Base-by-base conservation (phyloP, 495 filamentous ascomycete species). In the Aspergillus kassunensis region DNA sequence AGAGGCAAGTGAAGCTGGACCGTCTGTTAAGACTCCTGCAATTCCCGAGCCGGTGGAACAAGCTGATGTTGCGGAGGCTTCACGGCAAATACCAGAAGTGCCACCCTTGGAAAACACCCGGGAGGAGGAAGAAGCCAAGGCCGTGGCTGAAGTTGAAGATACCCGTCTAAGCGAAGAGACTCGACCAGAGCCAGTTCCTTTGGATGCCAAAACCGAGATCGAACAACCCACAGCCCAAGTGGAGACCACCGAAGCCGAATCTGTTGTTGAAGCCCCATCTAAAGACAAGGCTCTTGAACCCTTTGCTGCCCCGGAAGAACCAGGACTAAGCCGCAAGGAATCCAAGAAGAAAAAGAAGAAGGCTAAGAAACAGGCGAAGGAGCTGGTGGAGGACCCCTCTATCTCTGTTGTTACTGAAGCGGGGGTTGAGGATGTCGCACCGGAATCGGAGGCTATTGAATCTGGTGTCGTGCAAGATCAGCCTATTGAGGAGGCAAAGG, bases 311-410 rank as follows among this genome's bases (percentile, higher is more conserved):
- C 57, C 43, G 27, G 39, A 64, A 44, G 45, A 53, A 41, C 31
- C 31, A 13, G 16, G 27, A 6, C 31, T 57, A 5, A 57, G 39
- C 27, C 56, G 56, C 36, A 63, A 59, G 23, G 54, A 46, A 47
- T 67, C 57, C 41, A 65, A 56, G 59, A 67, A 64, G 64, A 61
- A 62, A 58, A 69, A 51, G 48, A 63, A 63, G 44, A 58, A 62
- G 50, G 53, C 59, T 4, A 60, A 59, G 23, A 57, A 63, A 23
- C 51, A 58, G 30, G 44, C 49, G 5, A 57, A 58, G 23, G 35
- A 56, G 12, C 29, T 39, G 9, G n/a, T 36, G 15, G 64, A 64
- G 6, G 48, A 58, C 24, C 6, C 29, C 11, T 5, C 21, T 9
- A 48, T 44, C 20, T 44, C 53, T 27, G 3, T 43, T 37, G 11